These are phyloP conservation scores for Volutella citrinella DNA, from an alignment of 2,329 filamentous ascomycete genomes.

Conservation along the genomic window DNA sequence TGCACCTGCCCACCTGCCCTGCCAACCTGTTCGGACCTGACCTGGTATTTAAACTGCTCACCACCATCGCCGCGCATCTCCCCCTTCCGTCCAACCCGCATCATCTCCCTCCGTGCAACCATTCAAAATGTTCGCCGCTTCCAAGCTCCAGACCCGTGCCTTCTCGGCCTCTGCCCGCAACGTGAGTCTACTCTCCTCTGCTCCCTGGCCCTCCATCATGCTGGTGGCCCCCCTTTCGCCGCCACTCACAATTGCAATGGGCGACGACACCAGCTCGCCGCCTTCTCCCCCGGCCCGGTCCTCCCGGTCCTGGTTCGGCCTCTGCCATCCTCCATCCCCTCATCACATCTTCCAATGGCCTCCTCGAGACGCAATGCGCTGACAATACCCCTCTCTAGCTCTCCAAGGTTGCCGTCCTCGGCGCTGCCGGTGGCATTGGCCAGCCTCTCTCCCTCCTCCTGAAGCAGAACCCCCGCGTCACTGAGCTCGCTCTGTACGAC, in stretches of 20 bases:
- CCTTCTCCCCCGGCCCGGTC: neutral
- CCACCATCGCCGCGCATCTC: conserved; percentile 15
- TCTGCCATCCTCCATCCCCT: neutral
- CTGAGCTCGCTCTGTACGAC: conserved; percentile 94
- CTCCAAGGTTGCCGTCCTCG: conserved; percentile 96
- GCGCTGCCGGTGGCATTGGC: conserved; percentile 96
- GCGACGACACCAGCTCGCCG: too few species aligned
- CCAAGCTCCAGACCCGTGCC: conserved; percentile 69
- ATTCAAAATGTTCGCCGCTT: conserved; percentile 69
- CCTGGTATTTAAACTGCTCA: conserved; percentile 26
- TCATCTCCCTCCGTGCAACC: conserved; percentile 15
- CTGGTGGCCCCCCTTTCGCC: conserved; percentile 6
- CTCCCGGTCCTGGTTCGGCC: neutral
- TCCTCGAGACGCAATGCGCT: conserved; percentile 11
- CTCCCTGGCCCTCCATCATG: conserved; percentile 4
- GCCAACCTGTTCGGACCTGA: too few species aligned
- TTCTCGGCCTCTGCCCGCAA: conserved; percentile 78
- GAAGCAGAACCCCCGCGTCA: conserved; percentile 96
- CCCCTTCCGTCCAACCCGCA: conserved; percentile 18
- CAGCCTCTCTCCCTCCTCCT: conserved; percentile 96
- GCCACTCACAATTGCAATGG: too few species aligned
- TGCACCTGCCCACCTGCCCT: too few species aligned
- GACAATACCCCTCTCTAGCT: conserved; percentile 52
- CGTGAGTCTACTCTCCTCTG: conserved; percentile 47
- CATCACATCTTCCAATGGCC: neutral